phyloP scores from a whole-genome alignment of 345 rosid species.

The Populus davidiana region DNA sequence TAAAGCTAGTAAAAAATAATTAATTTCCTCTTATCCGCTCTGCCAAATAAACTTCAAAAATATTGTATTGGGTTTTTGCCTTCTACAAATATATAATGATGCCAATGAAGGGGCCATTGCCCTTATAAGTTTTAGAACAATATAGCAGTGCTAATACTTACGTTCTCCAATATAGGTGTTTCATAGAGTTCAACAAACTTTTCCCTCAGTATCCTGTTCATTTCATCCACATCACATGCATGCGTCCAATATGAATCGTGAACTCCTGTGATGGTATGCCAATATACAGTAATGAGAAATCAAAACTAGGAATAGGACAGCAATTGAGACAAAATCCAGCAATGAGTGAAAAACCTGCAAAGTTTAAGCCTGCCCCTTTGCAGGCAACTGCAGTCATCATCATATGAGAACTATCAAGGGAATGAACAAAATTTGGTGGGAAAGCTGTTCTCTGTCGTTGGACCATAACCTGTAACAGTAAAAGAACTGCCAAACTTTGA shows the following conservation, averaged over 20 bases:
- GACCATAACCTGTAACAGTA: slow-evolving; percentile 55
- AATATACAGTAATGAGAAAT: slow-evolving; percentile 15
- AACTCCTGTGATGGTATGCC: slow-evolving; percentile 61
- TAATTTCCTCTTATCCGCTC: background rate
- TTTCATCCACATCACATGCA: slow-evolving; percentile 88
- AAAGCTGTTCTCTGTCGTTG: slow-evolving; percentile 92
- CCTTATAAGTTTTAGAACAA: background rate
- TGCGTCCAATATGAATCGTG: slow-evolving; percentile 99
- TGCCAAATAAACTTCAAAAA: background rate
- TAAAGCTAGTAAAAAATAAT: background rate
- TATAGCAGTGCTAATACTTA: slow-evolving; percentile 32
- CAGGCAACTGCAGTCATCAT: slow-evolving; percentile 99
- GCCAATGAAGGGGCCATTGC: background rate
- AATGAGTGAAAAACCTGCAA: slow-evolving; percentile 61
- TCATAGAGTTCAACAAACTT: slow-evolving; percentile 90
- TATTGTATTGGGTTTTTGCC: background rate
- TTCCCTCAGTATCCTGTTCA: slow-evolving; percentile 82
- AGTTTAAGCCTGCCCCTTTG: slow-evolving; percentile 69
- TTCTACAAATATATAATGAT: background rate
- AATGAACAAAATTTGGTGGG: slow-evolving; percentile 97
- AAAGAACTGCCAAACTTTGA: background rate
- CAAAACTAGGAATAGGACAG: slow-evolving; percentile 5
- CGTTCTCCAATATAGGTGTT: slow-evolving; percentile 82
- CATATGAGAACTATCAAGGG: slow-evolving; percentile 98
- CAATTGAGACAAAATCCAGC: background rate